Evolutionary conservation across 768 basidiomycete species (phyloP).

Genomic region (Myochromella boudieri): DNA sequence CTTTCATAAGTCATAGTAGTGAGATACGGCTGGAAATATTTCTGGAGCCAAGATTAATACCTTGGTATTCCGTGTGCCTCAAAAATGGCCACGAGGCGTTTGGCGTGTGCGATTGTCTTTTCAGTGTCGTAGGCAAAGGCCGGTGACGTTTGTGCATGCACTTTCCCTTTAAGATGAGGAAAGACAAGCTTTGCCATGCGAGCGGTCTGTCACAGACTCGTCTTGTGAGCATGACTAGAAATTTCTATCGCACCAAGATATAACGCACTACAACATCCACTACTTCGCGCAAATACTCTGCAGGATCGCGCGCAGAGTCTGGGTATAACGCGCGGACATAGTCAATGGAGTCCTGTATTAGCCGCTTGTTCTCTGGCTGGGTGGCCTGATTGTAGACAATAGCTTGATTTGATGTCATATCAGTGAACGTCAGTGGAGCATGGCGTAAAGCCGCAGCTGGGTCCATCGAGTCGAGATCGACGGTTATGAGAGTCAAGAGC

Average conservation of each 20-base stretch:
- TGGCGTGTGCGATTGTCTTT: conserved; percentile 42
- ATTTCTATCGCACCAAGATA: not conserved
- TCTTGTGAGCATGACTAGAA: too few species aligned
- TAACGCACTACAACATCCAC: conserved; percentile 37
- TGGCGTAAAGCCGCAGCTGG: conserved; percentile 35
- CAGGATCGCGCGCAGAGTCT: not conserved
- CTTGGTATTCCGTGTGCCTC: conserved; percentile 41
- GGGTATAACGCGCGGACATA: conserved; percentile 21
- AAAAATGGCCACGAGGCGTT: conserved; percentile 38
- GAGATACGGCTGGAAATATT: not conserved
- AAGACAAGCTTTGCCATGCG: conserved; percentile 42
- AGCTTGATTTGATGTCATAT: conserved; percentile 54
- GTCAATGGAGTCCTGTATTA: conserved; percentile 33
- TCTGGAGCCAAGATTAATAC: conserved; percentile 16
- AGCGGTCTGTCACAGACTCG: conserved; percentile 35
- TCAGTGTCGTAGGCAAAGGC: conserved; percentile 39
- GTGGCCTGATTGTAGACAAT: conserved; percentile 36
- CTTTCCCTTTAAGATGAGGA: conserved; percentile 40
- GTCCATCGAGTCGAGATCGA: conserved; percentile 54
- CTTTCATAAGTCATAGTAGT: conserved; percentile 20
- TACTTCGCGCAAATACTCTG: conserved; percentile 31
- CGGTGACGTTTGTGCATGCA: conserved; percentile 46
- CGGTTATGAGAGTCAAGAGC: conserved; percentile 30
- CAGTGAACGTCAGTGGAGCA: conserved; percentile 36
- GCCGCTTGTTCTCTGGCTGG: conserved; percentile 27